Percentiles rank a stretch among this genome's conserved stretches.
Evolutionary conservation across 345 rosid species (phyloP).

Genomic region (Dovyalis caffra): DNA sequence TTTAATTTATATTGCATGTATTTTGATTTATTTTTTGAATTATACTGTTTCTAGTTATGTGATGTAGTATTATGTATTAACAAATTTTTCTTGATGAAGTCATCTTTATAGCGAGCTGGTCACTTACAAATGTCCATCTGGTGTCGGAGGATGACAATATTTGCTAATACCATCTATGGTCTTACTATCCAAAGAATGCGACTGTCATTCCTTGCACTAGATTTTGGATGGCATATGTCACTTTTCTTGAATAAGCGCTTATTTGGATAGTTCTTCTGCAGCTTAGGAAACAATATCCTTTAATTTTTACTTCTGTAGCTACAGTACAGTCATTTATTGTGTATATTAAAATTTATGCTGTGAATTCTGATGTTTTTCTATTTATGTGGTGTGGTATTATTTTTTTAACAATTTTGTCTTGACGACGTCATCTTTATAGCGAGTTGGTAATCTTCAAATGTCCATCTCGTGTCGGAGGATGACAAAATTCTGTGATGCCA

Average conservation of each 20-base stretch:
- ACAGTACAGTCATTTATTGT: not conserved
- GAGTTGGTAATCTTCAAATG: too few species aligned
- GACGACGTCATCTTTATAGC: too few species aligned
- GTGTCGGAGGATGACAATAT: slow-evolving; percentile 42
- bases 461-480: slow-evolving; percentile 41
- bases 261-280: too few species aligned
- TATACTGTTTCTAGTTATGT: too few species aligned
- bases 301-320: not conserved
- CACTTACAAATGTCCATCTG: slow-evolving; percentile 2
- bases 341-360: not conserved
- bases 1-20: not conserved
- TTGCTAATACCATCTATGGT: slow-evolving; percentile 14
- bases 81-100: not conserved
- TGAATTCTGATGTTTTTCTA: too few species aligned
- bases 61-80: not conserved
- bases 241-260: not conserved
- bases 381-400: too few species aligned
- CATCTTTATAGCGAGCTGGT: not conserved
- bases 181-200: slow-evolving; percentile 6
- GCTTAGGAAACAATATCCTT: not conserved
- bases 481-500: slow-evolving; percentile 24
- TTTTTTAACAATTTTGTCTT: too few species aligned
- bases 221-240: slow-evolving; percentile 30
- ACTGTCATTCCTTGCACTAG: not conserved
- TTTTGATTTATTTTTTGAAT: too few species aligned